Base-by-base conservation (phyloP, 2,329 filamentous ascomycete species). In the Diplodia sapinea region DNA sequence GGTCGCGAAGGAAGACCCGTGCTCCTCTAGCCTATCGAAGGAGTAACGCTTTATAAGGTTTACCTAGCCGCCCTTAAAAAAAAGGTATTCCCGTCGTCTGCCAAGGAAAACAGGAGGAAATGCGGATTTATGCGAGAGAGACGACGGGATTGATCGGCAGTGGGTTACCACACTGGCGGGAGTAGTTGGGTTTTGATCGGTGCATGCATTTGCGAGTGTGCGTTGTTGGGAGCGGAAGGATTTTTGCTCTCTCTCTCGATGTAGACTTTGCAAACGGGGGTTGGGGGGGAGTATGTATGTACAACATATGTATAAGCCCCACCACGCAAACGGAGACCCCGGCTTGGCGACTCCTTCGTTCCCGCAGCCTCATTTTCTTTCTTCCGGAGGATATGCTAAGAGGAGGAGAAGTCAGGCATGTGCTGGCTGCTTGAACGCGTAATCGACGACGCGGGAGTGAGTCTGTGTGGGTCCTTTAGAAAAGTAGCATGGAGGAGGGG, bases 371-470 rank as follows among this genome's bases (percentile, higher is more conserved):
- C 33, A 12, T 12, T n/a, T 23, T 13, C 2, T 23, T 8, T 5
- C 26, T 26, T 3, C 26, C 26, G 26, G 26, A 26, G 15, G 43
- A 23, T 20, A n/a, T 6, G 9, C 8, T 12, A 2, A 26, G 26
- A 26, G 26, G 23, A 38, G 4, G 17, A n/a, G 1, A 33, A 13
- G 20, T 4, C 4, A 2, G 38, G 23, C 43, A 9, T 20, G 33
- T 47, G 56, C 56, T n/a, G 36, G 56, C 56, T n/a, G 36, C 8
- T 59, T 59, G 56, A 17, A 59, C 56, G 56, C 56, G 56, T 59
- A 59, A 59, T 59, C 43, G 43, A 20, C 43, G 43, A 20, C n/a
- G 43, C 17, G 43, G 17, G 38, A 47, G 38, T 9, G 26, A 38
- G 54, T 38, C 8, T 11, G n/a, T 57, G 54, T 55, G 15, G 29